phyloP scores from a whole-genome alignment of 2,329 filamentous ascomycete genomes.

The Lachnum nothofagi region DNA sequence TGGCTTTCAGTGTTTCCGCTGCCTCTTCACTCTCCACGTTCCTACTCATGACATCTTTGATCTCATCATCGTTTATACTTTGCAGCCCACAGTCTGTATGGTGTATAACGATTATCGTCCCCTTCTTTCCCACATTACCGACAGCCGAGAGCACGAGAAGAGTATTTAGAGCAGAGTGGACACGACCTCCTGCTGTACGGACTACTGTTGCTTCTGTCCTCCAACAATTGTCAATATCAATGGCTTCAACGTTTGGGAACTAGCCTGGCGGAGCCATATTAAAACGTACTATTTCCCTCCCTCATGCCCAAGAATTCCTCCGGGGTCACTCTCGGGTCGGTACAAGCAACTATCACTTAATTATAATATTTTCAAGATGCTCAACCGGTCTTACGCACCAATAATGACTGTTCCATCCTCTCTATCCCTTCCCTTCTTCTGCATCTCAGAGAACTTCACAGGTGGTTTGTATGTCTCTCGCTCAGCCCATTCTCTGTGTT shows the following conservation, averaged over 20 bases:
- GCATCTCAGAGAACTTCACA: conserved; percentile 22
- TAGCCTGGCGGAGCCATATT: too few relatives aligned
- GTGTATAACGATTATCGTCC: conserved; percentile 21
- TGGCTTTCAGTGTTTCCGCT: conserved; percentile 5
- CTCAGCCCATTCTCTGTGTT: conserved; percentile 18
- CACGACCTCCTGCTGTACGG: conserved; percentile 22
- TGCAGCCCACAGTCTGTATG: conserved; percentile 23
- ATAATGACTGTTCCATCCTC: conserved; percentile 25
- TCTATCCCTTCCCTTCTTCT: conserved; percentile 21
- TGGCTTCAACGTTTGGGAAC: not conserved
- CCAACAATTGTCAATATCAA: not conserved
- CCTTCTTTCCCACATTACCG: conserved; percentile 24
- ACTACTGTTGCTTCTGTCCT: conserved; percentile 22
- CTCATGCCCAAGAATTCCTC: conserved; percentile 24
- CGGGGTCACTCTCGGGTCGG: conserved; percentile 21
- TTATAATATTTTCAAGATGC: not conserved
- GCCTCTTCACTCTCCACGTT: not conserved
- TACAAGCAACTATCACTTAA: conserved; percentile 20
- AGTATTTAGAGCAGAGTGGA: conserved; percentile 18
- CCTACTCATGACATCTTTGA: conserved; percentile 6
- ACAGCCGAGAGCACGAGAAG: conserved; percentile 23
- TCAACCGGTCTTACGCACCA: conserved; percentile 9
- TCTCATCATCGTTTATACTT: conserved; percentile 14
- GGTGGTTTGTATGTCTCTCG: conserved; percentile 13
- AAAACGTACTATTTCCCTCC: conserved; percentile 12